Conservation (phyloP, 2,329 filamentous ascomycete species). For the Pseudopyricularia javanii region DNA sequence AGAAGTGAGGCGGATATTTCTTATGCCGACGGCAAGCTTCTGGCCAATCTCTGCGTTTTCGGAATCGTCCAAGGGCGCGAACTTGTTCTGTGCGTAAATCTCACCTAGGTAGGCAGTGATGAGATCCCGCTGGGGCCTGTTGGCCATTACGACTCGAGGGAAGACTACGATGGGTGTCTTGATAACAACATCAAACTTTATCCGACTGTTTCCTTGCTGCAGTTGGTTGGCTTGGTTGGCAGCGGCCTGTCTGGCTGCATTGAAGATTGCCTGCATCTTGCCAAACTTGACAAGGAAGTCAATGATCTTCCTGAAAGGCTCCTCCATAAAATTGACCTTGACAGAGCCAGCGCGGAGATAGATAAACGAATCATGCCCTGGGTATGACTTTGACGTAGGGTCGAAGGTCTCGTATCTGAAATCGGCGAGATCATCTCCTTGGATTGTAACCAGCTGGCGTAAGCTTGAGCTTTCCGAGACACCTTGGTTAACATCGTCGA, state of each 20-base stretch:
- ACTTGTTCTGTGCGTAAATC: conserved; percentile 93
- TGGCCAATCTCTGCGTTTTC: conserved; percentile 66
- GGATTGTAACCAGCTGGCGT: conserved; percentile 81
- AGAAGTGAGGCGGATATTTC: conserved; percentile 84
- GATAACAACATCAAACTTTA: conserved; percentile 88
- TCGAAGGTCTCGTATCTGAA: conserved; percentile 98
- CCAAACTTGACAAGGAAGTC: conserved; percentile 98
- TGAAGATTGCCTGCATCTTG: conserved; percentile 98
- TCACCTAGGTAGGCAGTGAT: conserved; percentile 91
- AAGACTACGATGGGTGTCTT: conserved; percentile 96
- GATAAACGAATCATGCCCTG: conserved; percentile 88
- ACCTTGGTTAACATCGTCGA: conserved; percentile 90
- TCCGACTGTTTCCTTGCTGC: conserved; percentile 77
- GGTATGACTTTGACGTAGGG: conserved; percentile 61
- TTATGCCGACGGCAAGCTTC: conserved; percentile 80
- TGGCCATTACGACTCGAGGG: conserved; percentile 62
- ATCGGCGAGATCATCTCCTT: conserved; percentile 89
- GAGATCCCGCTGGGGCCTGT: conserved; percentile 61
- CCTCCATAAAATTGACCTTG: conserved; percentile 93
- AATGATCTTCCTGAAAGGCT: conserved; percentile 96
- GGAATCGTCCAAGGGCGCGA: conserved; percentile 71
- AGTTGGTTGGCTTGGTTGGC: conserved; percentile 88
- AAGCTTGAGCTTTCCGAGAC: conserved; percentile 71
- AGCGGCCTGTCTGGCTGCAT: conserved; percentile 87
- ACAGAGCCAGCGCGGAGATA: conserved; percentile 86